A percentile compares a stretch with the other conserved stretches of the same genome.
These are phyloP conservation scores for Epicoccum sorghinum DNA, from an alignment of 2,329 filamentous ascomycete species.

Conservation along the genomic window DNA sequence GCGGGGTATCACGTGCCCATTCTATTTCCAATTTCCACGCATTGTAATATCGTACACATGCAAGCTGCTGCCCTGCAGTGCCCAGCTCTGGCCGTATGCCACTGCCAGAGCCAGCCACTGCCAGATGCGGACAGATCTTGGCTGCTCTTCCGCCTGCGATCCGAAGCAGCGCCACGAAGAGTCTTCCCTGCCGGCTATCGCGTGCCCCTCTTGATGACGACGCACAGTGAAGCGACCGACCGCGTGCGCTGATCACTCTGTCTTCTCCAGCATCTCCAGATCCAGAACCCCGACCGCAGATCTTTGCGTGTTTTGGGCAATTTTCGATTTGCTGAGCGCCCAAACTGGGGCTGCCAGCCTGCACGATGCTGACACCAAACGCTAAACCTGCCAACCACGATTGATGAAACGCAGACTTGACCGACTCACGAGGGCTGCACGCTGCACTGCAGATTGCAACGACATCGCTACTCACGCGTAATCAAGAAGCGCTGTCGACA, in stretches of 20 bases:
- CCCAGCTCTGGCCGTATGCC: not conserved
- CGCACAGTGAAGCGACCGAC: constrained; percentile 2
- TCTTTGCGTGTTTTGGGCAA: constrained; percentile 10
- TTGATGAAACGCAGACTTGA: constrained; percentile 9
- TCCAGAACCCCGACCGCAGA: constrained; percentile 16
- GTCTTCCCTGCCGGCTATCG: constrained; percentile 16
- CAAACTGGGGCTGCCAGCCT: constrained; percentile 5
- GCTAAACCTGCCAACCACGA: constrained; percentile 12
- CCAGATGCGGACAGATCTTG: constrained; percentile 19
- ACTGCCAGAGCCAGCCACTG: not conserved
- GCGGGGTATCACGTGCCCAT: constrained; percentile 14
- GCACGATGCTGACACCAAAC: constrained; percentile 13
- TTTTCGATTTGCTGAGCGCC: not conserved
- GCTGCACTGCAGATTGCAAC: constrained; percentile 1
- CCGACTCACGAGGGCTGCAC: constrained; percentile 4
- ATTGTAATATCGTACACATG: not conserved
- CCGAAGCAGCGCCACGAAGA: constrained; percentile 17
- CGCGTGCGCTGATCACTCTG: constrained; percentile 10
- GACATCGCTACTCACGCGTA: constrained; percentile 4
- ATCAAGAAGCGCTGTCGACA: constrained; percentile 3
- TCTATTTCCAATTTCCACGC: not conserved
- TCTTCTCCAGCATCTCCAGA: constrained; percentile 19
- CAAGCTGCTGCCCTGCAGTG: not conserved
- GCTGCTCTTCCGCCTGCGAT: constrained; percentile 15
- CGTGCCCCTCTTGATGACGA: constrained; percentile 18